Evolutionary conservation across 768 basidiomycete species (phyloP).

Genomic region (Tylopilus subfusipes): DNA sequence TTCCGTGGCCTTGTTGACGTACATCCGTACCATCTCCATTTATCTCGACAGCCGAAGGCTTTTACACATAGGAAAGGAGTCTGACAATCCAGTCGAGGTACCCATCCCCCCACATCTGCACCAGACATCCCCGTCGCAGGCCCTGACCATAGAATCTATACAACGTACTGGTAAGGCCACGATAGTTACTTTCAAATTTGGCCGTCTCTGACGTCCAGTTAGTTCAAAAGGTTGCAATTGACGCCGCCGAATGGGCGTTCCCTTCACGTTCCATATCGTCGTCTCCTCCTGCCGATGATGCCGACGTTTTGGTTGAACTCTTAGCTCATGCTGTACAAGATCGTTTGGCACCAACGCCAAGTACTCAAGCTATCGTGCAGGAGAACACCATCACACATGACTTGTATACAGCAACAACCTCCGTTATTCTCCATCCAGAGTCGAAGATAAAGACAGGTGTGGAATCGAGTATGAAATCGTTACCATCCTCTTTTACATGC

Average conservation of each 20-base stretch:
- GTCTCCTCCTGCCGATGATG: background rate
- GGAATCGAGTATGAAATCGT: slow-evolving; percentile 4
- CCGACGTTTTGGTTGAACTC: background rate
- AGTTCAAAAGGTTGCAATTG: slow-evolving; percentile 12
- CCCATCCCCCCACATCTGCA: slow-evolving; percentile 1
- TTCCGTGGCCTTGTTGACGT: slow-evolving; percentile 7
- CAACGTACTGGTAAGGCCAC: slow-evolving; percentile 3
- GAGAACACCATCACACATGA: slow-evolving; percentile 8
- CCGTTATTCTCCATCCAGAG: background rate
- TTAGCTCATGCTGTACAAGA: background rate
- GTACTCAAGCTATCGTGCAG: background rate
- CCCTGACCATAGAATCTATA: slow-evolving; percentile 5
- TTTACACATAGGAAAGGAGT: slow-evolving; percentile 1
- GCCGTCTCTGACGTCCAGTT: background rate
- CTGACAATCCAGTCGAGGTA: background rate
- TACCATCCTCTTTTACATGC: slow-evolving; percentile 5
- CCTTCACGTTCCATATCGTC: background rate
- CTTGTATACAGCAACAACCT: slow-evolving; percentile 8
- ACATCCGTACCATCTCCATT: slow-evolving; percentile 2
- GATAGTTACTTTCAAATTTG: background rate
- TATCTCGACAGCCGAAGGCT: background rate
- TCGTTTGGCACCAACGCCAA: background rate
- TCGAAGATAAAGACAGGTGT: slow-evolving; percentile 11
- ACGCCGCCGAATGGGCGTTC: slow-evolving; percentile 1
- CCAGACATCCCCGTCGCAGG: background rate